These are phyloP conservation scores for Pseudogymnoascus verrucosus DNA, from an alignment of 2,329 filamentous ascomycete species.

Conservation along the genomic window DNA sequence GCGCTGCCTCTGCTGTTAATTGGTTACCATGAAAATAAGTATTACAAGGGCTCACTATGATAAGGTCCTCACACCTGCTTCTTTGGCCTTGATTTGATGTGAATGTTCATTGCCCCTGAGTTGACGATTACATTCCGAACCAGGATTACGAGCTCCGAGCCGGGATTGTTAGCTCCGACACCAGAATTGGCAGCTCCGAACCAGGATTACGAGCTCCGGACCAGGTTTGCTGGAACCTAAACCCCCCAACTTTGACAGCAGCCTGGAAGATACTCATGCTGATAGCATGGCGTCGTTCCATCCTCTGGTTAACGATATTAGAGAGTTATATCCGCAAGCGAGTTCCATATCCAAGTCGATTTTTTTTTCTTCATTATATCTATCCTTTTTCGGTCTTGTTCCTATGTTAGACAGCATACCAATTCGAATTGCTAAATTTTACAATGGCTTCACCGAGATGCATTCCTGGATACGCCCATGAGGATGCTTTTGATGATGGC, in stretches of 20 bases:
- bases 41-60: not conserved
- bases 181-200: not conserved
- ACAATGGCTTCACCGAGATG: slow-evolving; percentile 6
- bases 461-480: slow-evolving; percentile 25
- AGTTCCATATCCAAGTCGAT: not conserved
- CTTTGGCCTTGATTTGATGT: not conserved
- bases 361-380: not conserved
- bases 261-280: not conserved
- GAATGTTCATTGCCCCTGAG: not conserved
- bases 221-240: not conserved
- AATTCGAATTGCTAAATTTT: not conserved
- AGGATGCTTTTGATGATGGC: slow-evolving; percentile 28
- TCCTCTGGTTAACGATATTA: not conserved
- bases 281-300: not conserved
- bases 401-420: not conserved
- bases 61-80: not conserved
- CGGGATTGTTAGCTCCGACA: not conserved
- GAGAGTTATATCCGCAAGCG: not conserved
- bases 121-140: not conserved
- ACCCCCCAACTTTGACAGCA: not conserved
- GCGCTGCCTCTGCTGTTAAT: not conserved
- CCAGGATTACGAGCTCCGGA: not conserved
- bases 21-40: not conserved
- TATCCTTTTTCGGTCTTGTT: not conserved
- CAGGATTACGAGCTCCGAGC: not conserved